Percentiles rank a stretch among this genome's conserved stretches.
phyloP scores from a whole-genome alignment of 1,284 basidiomycete genomes.

The Takashimella koratensis region DNA sequence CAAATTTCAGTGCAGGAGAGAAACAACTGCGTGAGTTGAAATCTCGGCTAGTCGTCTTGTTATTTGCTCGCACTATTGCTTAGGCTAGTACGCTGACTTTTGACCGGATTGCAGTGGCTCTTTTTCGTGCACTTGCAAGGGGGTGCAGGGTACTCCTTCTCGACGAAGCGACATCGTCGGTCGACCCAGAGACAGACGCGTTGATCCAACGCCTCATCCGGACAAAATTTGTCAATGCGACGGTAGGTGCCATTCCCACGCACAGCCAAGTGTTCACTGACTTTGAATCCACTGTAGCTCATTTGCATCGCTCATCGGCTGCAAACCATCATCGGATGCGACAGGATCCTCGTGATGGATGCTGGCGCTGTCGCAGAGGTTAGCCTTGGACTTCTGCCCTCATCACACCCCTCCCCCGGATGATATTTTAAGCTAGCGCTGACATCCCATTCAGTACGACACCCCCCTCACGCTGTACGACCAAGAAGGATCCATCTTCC shows the following conservation, averaged over 20 bases:
- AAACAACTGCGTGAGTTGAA: slow-evolving; percentile 25
- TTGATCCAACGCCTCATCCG: slow-evolving; percentile 58
- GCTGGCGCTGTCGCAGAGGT: slow-evolving; percentile 57
- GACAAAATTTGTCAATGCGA: background rate
- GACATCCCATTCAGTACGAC: background rate
- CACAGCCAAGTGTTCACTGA: slow-evolving; percentile 11
- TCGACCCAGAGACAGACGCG: slow-evolving; percentile 74
- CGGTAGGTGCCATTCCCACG: slow-evolving; percentile 34
- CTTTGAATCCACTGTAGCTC: slow-evolving; percentile 46
- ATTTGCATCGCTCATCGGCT: slow-evolving; percentile 56
- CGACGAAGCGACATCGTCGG: slow-evolving; percentile 54
- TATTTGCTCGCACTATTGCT: too few species aligned
- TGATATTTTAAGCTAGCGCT: background rate
- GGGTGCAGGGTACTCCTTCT: slow-evolving; percentile 65
- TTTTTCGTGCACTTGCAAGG: slow-evolving; percentile 67
- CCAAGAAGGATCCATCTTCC: background rate
- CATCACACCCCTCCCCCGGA: background rate
- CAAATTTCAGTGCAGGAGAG: slow-evolving; percentile 55
- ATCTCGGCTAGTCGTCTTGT: background rate
- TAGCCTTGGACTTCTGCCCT: background rate
- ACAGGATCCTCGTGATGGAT: slow-evolving; percentile 71
- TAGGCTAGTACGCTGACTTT: too few species aligned
- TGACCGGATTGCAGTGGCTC: slow-evolving; percentile 51
- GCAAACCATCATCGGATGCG: slow-evolving; percentile 70
- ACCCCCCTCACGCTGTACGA: background rate